A percentile compares a stretch with the other conserved stretches of the same genome.
Conservation (phyloP, 257 asterid species). For the Marsdenia floribunda region DNA sequence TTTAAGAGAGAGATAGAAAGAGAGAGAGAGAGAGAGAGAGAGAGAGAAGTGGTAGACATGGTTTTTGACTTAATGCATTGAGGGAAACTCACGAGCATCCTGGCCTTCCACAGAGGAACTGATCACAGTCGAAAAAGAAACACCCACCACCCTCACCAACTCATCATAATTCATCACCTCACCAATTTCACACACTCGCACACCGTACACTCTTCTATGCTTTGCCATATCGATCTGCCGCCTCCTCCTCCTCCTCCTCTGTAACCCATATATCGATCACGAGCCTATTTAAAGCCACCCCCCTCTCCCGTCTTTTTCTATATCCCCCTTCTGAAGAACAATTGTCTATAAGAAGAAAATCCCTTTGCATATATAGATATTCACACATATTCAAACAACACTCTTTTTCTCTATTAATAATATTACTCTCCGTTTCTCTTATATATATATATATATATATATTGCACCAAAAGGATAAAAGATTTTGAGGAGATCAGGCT, state of each 20-base stretch:
- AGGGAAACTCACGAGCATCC: constrained; percentile 68
- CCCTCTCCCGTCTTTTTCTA: constrained; percentile 11
- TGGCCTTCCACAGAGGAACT: constrained; percentile 28
- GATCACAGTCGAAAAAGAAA: constrained; percentile 18
- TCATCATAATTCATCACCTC: constrained; percentile 6
- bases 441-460: too few relatives aligned
- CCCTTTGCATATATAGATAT: not conserved
- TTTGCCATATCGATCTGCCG: too few relatives aligned
- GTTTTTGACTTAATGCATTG: constrained; percentile 23
- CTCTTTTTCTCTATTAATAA: not conserved
- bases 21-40: too few relatives aligned
- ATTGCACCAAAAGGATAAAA: not conserved
- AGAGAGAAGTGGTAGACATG: not conserved
- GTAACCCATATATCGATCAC: constrained; percentile 15
- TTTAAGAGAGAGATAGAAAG: too few relatives aligned
- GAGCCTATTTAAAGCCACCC: constrained; percentile 43
- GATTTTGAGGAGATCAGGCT: too few relatives aligned
- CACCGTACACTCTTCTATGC: too few relatives aligned
- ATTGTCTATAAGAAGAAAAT: too few relatives aligned
- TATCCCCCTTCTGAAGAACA: not conserved
- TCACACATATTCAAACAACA: not conserved
- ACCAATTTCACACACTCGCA: too few relatives aligned
- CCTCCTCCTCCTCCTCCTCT: not conserved
- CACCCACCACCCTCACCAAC: constrained; percentile 8
- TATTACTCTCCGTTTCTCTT: not conserved